Conservation (phyloP, 2,329 filamentous ascomycete species). For the Microdochium paspali region DNA sequence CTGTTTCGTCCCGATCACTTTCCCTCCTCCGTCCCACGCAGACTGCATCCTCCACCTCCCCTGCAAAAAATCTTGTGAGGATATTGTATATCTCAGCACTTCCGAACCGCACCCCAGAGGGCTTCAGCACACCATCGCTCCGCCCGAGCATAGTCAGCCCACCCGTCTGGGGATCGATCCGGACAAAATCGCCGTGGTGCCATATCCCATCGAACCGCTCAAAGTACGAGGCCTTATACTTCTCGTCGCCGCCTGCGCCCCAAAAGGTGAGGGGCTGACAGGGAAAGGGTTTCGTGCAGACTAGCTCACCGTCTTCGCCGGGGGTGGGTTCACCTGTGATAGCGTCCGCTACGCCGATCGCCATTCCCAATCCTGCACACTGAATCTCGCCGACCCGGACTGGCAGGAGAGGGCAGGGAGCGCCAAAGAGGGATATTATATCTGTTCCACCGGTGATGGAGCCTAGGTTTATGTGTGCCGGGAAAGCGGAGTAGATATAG, state of each 20-base stretch:
- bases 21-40: slow-evolving; percentile 72
- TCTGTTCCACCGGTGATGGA: slow-evolving; percentile 96
- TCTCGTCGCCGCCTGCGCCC: slow-evolving; percentile 59
- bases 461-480: slow-evolving; percentile 69
- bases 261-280: slow-evolving; percentile 89
- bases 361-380: slow-evolving; percentile 70
- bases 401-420: slow-evolving; percentile 67
- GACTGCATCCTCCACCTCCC: slow-evolving; percentile 73
- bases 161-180: slow-evolving; percentile 58
- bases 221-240: slow-evolving; percentile 82
- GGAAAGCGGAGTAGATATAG: slow-evolving; percentile 82
- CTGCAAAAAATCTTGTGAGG: slow-evolving; percentile 72
- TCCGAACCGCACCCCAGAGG: slow-evolving; percentile 82
- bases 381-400: slow-evolving; percentile 69
- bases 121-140: slow-evolving; percentile 89
- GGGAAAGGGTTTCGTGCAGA: slow-evolving; percentile 79
- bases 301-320: slow-evolving; percentile 73
- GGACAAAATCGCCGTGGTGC: slow-evolving; percentile 93
- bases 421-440: slow-evolving; percentile 90
- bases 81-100: slow-evolving; percentile 95
- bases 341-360: slow-evolving; percentile 52
- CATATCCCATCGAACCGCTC: slow-evolving; percentile 70
- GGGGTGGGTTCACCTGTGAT: slow-evolving; percentile 45
- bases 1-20: slow-evolving; percentile 71
- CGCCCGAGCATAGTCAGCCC: slow-evolving; percentile 86